A percentile compares a stretch with the other conserved stretches of the same genome.
Conservation (phyloP, 257 asterid species). For the Solanum medicagineum region DNA sequence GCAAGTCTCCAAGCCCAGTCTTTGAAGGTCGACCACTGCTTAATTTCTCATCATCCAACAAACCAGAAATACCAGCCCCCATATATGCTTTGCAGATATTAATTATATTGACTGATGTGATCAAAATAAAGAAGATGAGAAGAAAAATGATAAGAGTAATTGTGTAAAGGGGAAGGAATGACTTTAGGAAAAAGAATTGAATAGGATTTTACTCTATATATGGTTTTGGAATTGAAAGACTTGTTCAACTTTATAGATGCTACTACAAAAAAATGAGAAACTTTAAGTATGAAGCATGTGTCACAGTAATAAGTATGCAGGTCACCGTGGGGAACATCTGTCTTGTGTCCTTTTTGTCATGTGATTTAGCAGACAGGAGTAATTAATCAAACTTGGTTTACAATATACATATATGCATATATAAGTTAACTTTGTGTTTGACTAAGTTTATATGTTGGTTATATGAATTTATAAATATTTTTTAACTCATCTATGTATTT, state of each 20-base stretch:
- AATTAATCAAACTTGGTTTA: not conserved
- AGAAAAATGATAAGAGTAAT: not conserved
- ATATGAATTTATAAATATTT: too few species aligned
- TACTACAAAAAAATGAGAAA: not conserved
- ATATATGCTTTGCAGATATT: not conserved
- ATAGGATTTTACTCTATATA: too few species aligned
- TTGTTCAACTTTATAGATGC: not conserved
- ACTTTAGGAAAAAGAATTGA: not conserved
- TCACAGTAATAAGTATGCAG: not conserved
- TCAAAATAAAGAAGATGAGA: not conserved
- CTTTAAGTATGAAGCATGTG: not conserved
- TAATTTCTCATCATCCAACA: not conserved
- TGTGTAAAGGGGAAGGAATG: not conserved
- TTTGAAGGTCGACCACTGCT: not conserved
- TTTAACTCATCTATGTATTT: too few species aligned
- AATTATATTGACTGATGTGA: not conserved
- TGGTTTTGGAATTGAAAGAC: not conserved
- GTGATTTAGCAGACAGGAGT: not conserved
- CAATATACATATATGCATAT: too few species aligned
- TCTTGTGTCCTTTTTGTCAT: not conserved
- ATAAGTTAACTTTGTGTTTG: not conserved
- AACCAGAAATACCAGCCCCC: conserved; percentile 31
- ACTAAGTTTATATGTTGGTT: too few species aligned
- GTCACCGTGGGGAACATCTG: not conserved
- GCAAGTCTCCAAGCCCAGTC: conserved; percentile 27